Evolutionary conservation across 768 basidiomycete species (phyloP), one percentile per base, ranked within the genome.

Genomic region (Serendipita sp.): DNA sequence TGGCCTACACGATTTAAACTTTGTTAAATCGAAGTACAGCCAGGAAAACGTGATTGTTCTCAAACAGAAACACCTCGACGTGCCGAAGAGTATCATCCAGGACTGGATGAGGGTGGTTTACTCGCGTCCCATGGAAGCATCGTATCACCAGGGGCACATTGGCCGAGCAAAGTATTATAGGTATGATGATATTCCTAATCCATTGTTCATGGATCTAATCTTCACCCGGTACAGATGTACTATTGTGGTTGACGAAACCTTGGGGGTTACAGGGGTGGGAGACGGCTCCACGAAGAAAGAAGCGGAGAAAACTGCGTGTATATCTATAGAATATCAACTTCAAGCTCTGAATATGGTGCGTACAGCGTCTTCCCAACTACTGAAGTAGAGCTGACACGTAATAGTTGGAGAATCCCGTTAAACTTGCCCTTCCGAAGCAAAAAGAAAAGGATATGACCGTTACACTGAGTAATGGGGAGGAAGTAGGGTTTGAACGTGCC

Each of bases 311-410:
- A 76, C 92, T n/a, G 89, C 90, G 3, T 85, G 86, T 1, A 74
- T 92, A 30, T 85, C 85, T 48, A 86, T 85, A 4, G 73, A 88
- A 38, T 81, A 86, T 70, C 89, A 93, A 70, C 71, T 94, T 18
- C 79, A 85, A 46, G 74, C 74, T 16, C 71, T 77, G 24, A 84
- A 83, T 32, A 70, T 89, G 54, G 91, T 93, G 73, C 66, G 88
- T 80, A 13, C 32, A 53, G 44, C 48, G 54, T 64, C 45, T 38
- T 1, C n/a, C 44, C 8, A 38, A 24, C 54, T 56, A 68, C 44
- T 46, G 64, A 16, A 18, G 64, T 24, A 54, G 66, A 1, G 67
- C 34, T 45, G 53, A 71, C 73, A 15, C 13, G 0, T 4, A 13
- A 30, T 53, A 47, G 30, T 5, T 64, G 16, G 62, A 45, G 62